phyloP scores from a whole-genome alignment of 2,329 filamentous ascomycete species.

The Helminthosporium solani region DNA sequence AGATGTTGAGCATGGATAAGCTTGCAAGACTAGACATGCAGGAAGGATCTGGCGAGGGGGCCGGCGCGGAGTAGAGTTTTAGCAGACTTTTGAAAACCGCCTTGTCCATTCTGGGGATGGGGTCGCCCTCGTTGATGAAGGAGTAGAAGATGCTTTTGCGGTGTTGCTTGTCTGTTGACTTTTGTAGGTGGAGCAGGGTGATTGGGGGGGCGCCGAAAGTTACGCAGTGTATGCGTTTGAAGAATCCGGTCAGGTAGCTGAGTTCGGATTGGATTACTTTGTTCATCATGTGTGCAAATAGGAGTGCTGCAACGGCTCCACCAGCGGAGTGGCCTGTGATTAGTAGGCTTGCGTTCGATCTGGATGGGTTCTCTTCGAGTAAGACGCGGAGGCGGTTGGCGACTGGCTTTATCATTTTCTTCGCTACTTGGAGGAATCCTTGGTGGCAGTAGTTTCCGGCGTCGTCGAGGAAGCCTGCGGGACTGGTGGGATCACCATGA shows the following conservation, averaged over 20 bases:
- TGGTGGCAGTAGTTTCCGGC: conserved; percentile 74
- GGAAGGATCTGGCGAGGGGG: conserved; percentile 42
- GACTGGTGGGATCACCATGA: conserved; percentile 65
- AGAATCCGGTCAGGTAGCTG: conserved; percentile 65
- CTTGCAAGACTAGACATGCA: conserved; percentile 18
- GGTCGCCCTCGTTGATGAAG: conserved; percentile 86
- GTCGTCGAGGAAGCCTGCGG: conserved; percentile 74
- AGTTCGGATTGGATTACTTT: conserved; percentile 66
- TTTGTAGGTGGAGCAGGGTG: conserved; percentile 67
- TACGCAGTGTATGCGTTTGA: conserved; percentile 79
- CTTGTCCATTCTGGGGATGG: conserved; percentile 74
- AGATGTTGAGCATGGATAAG: conserved; percentile 29
- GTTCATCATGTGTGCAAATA: conserved; percentile 80
- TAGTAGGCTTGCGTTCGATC: conserved; percentile 67
- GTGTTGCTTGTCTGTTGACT: conserved; percentile 49
- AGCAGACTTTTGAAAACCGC: conserved; percentile 72
- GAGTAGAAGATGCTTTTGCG: conserved; percentile 73
- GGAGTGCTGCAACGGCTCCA: conserved; percentile 75
- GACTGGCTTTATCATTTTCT: conserved; percentile 72
- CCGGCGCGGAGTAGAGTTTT: conserved; percentile 66
- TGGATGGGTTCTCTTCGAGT: conserved; percentile 68
- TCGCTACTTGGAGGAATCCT: conserved; percentile 75
- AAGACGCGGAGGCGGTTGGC: conserved; percentile 68
- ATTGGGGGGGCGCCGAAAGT: conserved; percentile 84
- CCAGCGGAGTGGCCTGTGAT: conserved; percentile 87